phyloP scores from a whole-genome alignment of 129 eudicot genomes.

The sunflower (Helianthus annuus) region HanXRQr2.0-SUNRISE NC_035441.2:35761543-35762042 shows the following conservation, averaged over 20 bases:
- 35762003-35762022: too few relatives aligned
- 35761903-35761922: too few relatives aligned
- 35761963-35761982: too few relatives aligned
- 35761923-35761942: too few relatives aligned
- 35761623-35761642: neutral
- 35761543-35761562: neutral
- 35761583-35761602: neutral
- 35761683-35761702: neutral
- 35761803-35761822: neutral
- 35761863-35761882: too few relatives aligned
- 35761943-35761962: too few relatives aligned
- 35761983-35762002: too few relatives aligned
- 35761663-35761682: neutral
- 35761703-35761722: neutral
- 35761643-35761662: neutral
- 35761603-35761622: neutral
- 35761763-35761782: neutral
- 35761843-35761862: too few relatives aligned
- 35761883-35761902: too few relatives aligned
- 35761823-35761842: neutral
- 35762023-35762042: too few relatives aligned
- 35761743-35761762: neutral
- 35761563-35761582: neutral
- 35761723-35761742: conserved; percentile 4
- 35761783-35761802: neutral